Conservation (phyloP, 2,329 filamentous ascomycete genomes). For the Cladophialophora carrionii region DNA sequence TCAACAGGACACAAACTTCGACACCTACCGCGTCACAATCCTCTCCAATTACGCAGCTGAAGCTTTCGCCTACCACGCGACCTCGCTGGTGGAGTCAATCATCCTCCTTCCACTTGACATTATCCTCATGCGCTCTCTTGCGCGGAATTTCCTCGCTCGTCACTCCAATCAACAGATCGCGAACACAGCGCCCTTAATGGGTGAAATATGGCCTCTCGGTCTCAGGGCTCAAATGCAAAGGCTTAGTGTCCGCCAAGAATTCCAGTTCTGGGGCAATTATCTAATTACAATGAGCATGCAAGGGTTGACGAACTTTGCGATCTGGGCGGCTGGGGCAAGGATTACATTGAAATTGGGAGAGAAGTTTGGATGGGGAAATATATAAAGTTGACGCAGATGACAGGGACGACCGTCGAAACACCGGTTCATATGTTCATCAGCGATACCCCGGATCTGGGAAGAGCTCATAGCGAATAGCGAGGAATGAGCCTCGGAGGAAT, state of each 20-base stretch:
- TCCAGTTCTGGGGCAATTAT: constrained; percentile 24
- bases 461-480: background rate
- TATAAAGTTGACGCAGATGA: constrained; percentile 13
- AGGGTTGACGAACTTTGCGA: constrained; percentile 22
- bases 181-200: constrained; percentile 2
- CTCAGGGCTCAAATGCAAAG: constrained; percentile 2
- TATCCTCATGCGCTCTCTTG: constrained; percentile 25
- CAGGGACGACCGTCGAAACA: background rate
- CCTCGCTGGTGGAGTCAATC: constrained; percentile 25
- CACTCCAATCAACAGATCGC: background rate
- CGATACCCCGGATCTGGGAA: background rate
- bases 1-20: constrained; percentile 8
- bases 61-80: constrained; percentile 22
- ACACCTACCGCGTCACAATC: constrained; percentile 29
- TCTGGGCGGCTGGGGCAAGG: constrained; percentile 25
- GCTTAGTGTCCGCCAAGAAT: constrained; percentile 6
- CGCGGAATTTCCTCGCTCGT: constrained; percentile 19
- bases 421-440: background rate
- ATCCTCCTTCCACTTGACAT: constrained; percentile 34
- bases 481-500: background rate
- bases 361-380: constrained; percentile 31
- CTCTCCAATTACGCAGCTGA: constrained; percentile 29
- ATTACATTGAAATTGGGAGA: constrained; percentile 22
- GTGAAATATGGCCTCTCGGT: constrained; percentile 24
- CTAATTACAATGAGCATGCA: constrained; percentile 28